These are phyloP conservation scores for Cylindrotheca closterium DNA, from an alignment of 108 stramenopile species.

Conservation along the genomic window DNA sequence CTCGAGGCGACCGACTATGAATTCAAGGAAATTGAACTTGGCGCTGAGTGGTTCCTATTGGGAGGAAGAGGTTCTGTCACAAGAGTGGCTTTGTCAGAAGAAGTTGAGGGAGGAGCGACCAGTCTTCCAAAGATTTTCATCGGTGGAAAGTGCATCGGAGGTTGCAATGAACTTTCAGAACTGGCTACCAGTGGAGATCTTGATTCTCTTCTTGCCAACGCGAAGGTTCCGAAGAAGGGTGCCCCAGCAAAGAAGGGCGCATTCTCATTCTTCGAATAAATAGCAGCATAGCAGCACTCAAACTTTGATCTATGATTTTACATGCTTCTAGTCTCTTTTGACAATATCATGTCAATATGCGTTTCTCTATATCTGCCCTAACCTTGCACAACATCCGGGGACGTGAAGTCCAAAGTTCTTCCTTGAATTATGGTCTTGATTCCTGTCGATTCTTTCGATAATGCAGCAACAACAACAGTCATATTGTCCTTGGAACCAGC, in stretches of 20 bases:
- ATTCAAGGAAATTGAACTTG: slow-evolving; percentile 57
- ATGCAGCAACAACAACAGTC: slow-evolving; percentile 76
- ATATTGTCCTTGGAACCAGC: slow-evolving; percentile 84
- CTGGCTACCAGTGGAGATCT: slow-evolving; percentile 49
- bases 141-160: slow-evolving; percentile 65
- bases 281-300: no score
- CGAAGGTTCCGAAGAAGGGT: neutral
- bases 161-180: slow-evolving; percentile 55
- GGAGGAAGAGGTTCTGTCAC: slow-evolving; percentile 51
- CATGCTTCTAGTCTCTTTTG: no score
- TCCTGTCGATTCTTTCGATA: slow-evolving; percentile 27
- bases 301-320: no score
- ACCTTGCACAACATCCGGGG: neutral
- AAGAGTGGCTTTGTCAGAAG: slow-evolving; percentile 51
- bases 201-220: slow-evolving; percentile 33
- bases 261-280: no score
- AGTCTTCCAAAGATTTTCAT: slow-evolving; percentile 69
- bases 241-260: no score
- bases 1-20: slow-evolving; percentile 53
- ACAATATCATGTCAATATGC: no score
- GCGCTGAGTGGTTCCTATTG: slow-evolving; percentile 72
- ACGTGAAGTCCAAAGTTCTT: slow-evolving; percentile 15
- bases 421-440: slow-evolving; percentile 1
- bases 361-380: no score
- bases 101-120: slow-evolving; percentile 53